phyloP scores from a whole-genome alignment of 805 yeast genomes.

The Metschnikowia cerradonensis region DNA sequence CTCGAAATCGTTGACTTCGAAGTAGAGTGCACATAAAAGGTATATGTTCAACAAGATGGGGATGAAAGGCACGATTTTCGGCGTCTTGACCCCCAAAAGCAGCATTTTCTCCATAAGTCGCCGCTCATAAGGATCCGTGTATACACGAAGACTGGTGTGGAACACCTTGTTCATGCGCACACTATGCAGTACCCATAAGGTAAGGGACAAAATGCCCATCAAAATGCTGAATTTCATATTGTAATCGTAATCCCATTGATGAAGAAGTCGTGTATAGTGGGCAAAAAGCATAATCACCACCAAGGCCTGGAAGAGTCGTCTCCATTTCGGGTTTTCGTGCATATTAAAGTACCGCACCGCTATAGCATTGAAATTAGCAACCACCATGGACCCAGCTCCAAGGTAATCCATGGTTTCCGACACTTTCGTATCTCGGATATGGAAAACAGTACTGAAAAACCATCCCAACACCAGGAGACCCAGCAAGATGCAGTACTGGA shows the following conservation, averaged over 20 bases:
- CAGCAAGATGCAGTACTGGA: constrained; percentile 29
- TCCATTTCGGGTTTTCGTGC: constrained; percentile 3
- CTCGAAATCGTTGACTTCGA: constrained; percentile 35
- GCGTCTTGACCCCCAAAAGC: constrained; percentile 22
- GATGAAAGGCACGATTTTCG: constrained; percentile 29
- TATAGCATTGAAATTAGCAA: constrained; percentile 35
- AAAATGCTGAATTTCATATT: constrained; percentile 30
- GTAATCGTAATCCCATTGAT: constrained; percentile 38
- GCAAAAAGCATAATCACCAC: constrained; percentile 19
- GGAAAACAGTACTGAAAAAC: constrained; percentile 36
- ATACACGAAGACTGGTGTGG: constrained; percentile 15
- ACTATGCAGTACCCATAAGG: constrained; percentile 35
- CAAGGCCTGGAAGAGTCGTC: constrained; percentile 18
- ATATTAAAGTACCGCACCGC: constrained; percentile 29
- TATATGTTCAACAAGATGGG: constrained; percentile 34
- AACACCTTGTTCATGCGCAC: constrained; percentile 17
- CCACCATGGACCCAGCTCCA: constrained; percentile 38
- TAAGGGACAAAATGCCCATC: constrained; percentile 28
- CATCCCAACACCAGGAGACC: constrained; percentile 33
- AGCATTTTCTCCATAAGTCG: constrained; percentile 31
- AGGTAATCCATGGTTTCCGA: constrained; percentile 41
- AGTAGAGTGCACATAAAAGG: constrained; percentile 28
- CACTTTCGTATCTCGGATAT: constrained; percentile 31
- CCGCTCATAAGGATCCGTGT: constrained; percentile 39
- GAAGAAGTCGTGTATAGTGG: constrained; percentile 28